Percentiles rank a stretch among this genome's conserved stretches.
phyloP scores from a whole-genome alignment of 177 flowering plant species.

The Telopea speciosissima region DNA sequence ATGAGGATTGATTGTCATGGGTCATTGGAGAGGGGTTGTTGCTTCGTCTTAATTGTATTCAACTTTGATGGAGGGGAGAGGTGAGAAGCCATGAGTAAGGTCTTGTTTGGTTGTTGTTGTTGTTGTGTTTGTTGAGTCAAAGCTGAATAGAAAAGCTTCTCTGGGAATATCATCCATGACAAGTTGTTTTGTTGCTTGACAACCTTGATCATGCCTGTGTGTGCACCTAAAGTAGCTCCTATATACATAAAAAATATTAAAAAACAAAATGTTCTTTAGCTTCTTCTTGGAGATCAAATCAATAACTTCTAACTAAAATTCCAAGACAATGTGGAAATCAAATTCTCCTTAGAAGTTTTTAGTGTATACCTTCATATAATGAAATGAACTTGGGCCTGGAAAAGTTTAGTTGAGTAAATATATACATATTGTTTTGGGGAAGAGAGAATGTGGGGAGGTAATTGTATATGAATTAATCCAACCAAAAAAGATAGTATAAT shows the following conservation, averaged over 20 bases:
- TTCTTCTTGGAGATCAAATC: too few species aligned
- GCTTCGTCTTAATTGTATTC: background rate
- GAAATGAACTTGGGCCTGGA: too few species aligned
- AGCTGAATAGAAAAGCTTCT: background rate
- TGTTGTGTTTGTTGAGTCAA: background rate
- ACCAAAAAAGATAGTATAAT: too few species aligned
- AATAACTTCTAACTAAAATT: too few species aligned
- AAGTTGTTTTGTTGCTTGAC: background rate
- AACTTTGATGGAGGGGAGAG: background rate
- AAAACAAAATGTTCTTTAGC: too few species aligned
- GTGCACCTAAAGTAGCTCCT: background rate
- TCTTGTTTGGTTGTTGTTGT: background rate
- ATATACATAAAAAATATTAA: too few species aligned
- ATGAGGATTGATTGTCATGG: background rate
- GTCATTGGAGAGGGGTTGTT: background rate
- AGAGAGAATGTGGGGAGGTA: too few species aligned
- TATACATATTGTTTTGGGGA: too few species aligned
- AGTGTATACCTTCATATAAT: too few species aligned
- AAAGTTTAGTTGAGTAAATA: too few species aligned
- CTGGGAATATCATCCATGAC: background rate
- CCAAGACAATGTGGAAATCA: background rate
- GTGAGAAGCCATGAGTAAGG: background rate
- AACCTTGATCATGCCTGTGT: background rate
- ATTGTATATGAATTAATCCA: too few species aligned
- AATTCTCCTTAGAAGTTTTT: too few species aligned